Evolutionary conservation across 495 filamentous ascomycete genomes (phyloP).

Genomic region (Hyphodiscus hymeniophilus): DNA sequence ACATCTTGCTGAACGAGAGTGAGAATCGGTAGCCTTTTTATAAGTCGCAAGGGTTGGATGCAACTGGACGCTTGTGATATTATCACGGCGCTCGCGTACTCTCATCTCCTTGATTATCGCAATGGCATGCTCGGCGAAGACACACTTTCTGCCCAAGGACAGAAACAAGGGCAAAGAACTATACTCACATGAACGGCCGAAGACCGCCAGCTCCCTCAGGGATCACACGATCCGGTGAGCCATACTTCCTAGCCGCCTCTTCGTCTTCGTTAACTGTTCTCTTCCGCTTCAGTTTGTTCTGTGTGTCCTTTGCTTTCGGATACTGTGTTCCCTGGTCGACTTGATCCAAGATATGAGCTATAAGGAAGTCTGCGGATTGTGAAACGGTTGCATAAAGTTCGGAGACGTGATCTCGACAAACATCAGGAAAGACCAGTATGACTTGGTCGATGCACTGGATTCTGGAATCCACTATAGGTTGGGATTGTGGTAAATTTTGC

Average conservation of each 20-base stretch:
- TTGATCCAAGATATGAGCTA: slow-evolving; percentile 36
- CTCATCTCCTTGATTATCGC: no score
- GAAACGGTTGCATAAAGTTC: slow-evolving; percentile 28
- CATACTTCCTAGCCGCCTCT: slow-evolving; percentile 28
- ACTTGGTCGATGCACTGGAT: slow-evolving; percentile 31
- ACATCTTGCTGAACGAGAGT: no score
- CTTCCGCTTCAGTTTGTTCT: slow-evolving; percentile 32
- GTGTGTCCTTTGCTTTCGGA: slow-evolving; percentile 37
- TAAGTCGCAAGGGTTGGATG: no score
- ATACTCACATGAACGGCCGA: slow-evolving; percentile 12
- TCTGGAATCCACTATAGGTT: slow-evolving; percentile 2
- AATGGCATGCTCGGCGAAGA: no score
- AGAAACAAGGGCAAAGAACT: not conserved
- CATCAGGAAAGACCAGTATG: slow-evolving; percentile 41
- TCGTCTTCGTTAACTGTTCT: slow-evolving; percentile 28
- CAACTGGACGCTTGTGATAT: no score
- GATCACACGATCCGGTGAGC: slow-evolving; percentile 18
- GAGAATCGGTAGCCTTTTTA: no score
- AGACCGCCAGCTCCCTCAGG: not conserved
- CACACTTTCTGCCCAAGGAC: no score
- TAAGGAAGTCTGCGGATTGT: slow-evolving; percentile 24
- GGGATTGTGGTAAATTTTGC: not conserved
- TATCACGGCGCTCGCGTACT: no score
- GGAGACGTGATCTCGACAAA: slow-evolving; percentile 34
- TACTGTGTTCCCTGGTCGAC: slow-evolving; percentile 28